Evolutionary conservation across 164 flowering plant genomes (phyloP).

Genomic region (Liquidambar formosana): DNA sequence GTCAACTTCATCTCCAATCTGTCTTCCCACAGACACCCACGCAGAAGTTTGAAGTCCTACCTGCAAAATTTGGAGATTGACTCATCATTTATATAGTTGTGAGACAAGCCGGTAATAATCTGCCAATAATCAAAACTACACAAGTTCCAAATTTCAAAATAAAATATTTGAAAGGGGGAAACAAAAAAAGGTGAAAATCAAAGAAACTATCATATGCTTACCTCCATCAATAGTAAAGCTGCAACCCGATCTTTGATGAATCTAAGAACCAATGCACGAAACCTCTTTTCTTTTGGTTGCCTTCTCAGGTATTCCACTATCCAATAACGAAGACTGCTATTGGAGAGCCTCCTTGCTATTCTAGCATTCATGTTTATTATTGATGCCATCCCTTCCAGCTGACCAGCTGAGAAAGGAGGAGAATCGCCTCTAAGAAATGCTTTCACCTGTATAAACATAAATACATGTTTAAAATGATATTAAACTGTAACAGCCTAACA

Average conservation of each 20-base stretch:
- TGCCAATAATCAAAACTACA: no score
- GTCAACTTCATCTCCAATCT: constrained; percentile 82
- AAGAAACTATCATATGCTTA: constrained; percentile 17
- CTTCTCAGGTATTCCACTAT: constrained; percentile 74
- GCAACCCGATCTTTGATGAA: constrained; percentile 87
- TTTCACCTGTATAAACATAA: constrained; percentile 58
- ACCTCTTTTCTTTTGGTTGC: constrained; percentile 70
- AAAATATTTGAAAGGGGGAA: no score
- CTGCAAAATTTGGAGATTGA: constrained; percentile 34
- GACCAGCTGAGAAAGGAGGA: constrained; percentile 78
- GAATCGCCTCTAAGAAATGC: constrained; percentile 80
- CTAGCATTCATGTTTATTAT: constrained; percentile 53
- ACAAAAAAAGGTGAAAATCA: no score
- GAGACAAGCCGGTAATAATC: no score
- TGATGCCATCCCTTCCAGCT: constrained; percentile 83
- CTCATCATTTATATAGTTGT: no score
- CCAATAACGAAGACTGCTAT: constrained; percentile 90
- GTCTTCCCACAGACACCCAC: constrained; percentile 68
- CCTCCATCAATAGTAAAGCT: constrained; percentile 76
- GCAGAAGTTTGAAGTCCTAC: constrained; percentile 87
- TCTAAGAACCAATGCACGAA: constrained; percentile 75
- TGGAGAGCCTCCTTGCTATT: constrained; percentile 55
- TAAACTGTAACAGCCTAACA: neutral
- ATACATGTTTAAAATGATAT: neutral
- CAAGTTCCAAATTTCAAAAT: no score